Conservation (phyloP, 2,329 filamentous ascomycete species). For the Stachybotrys chartarum region DNA sequence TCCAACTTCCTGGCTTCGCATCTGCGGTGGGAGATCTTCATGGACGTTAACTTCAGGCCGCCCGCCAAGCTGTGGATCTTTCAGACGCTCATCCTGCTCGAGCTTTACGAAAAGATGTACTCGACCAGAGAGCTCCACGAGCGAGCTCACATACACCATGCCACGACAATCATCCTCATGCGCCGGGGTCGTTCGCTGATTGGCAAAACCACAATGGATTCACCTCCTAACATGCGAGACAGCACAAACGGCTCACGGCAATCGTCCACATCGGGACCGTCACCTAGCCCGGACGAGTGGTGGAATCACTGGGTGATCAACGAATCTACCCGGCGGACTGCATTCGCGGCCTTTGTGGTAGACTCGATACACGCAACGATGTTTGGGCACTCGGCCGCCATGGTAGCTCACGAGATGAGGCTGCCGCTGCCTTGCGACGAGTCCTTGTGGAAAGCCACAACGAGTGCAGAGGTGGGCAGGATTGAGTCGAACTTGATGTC, state of each 20-base stretch:
- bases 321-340: conserved; percentile 81
- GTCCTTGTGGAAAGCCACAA: conserved; percentile 83
- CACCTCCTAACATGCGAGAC: conserved; percentile 68
- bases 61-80: conserved; percentile 96
- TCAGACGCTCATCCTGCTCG: conserved; percentile 79
- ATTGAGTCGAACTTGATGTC: conserved; percentile 74
- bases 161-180: conserved; percentile 93
- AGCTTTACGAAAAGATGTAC: conserved; percentile 97
- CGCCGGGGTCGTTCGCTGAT: conserved; percentile 85
- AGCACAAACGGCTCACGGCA: conserved; percentile 48
- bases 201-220: conserved; percentile 76
- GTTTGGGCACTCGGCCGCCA: conserved; percentile 94
- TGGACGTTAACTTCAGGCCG: conserved; percentile 80
- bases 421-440: conserved; percentile 90
- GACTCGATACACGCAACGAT: conserved; percentile 96
- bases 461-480: conserved; percentile 75
- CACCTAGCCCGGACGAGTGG: conserved; percentile 70
- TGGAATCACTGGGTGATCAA: conserved; percentile 97
- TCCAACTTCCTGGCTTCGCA: conserved; percentile 91
- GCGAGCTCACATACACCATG: conserved; percentile 92
- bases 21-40: conserved; percentile 93
- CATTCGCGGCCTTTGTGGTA: conserved; percentile 90
- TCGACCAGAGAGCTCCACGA: conserved; percentile 88
- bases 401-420: conserved; percentile 94
- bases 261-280: conserved; percentile 52